These are phyloP conservation scores for Neofusicoccum parvum DNA, from an alignment of 2,329 filamentous ascomycete species.

Conservation along the genomic window DNA sequence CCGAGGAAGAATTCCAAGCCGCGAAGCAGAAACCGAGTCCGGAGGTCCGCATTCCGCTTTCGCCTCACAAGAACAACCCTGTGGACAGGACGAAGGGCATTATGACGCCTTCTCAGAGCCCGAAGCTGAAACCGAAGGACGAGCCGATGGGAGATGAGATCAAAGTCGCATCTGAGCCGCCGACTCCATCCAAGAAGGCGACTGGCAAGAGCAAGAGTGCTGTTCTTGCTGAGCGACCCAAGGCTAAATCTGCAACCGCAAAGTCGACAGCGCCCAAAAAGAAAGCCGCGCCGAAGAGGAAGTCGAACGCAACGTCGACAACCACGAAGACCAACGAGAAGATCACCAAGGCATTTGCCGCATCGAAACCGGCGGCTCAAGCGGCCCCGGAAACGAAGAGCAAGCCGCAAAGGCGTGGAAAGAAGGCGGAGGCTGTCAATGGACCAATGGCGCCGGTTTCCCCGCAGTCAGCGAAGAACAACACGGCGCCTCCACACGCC, in stretches of 20 bases:
- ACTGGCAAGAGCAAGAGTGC: constrained; percentile 30
- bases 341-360: constrained; percentile 23
- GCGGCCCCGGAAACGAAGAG: not conserved
- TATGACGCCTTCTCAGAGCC: constrained; percentile 39
- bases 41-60: constrained; percentile 24
- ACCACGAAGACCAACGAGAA: constrained; percentile 31
- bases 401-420: constrained; percentile 3
- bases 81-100: constrained; percentile 34
- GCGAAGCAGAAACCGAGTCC: constrained; percentile 35
- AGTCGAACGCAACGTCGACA: constrained; percentile 17
- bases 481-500: constrained; percentile 27
- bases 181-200: constrained; percentile 28
- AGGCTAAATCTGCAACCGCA: constrained; percentile 26
- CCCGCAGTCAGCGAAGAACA: constrained; percentile 34
- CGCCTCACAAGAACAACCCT: constrained; percentile 6
- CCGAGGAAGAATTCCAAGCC: constrained; percentile 37
- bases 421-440: constrained; percentile 21
- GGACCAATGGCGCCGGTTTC: constrained; percentile 33
- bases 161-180: constrained; percentile 27
- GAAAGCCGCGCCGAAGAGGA: constrained; percentile 35
- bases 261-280: constrained; percentile 26
- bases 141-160: constrained; percentile 1
- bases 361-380: constrained; percentile 25
- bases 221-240: constrained; percentile 12
- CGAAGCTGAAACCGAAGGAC: constrained; percentile 32